These are phyloP conservation scores for Phytopythium oedochilum DNA, from an alignment of 352 stramenopile species.

Conservation along the genomic window DNA sequence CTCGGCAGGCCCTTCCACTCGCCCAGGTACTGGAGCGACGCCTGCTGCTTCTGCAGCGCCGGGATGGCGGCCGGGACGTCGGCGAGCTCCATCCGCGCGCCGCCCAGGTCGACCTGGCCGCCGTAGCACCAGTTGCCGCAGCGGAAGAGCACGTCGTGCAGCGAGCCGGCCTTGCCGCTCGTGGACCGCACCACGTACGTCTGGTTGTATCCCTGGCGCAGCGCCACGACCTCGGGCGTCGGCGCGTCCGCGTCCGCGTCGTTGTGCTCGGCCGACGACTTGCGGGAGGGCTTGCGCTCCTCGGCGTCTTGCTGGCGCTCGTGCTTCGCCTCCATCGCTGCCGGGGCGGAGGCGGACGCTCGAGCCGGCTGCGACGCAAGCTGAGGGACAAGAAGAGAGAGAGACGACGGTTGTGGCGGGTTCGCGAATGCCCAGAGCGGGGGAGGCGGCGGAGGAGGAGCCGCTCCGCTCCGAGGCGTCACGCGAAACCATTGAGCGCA, in stretches of 20 bases:
- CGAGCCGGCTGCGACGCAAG: background rate
- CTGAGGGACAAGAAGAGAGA: background rate
- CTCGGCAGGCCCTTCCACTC: slow-evolving; percentile 78
- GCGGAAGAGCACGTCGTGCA: slow-evolving; percentile 91
- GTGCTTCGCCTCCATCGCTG: slow-evolving; percentile 62
- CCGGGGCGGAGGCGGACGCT: background rate
- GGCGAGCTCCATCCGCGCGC: slow-evolving; percentile 67
- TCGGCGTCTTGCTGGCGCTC: slow-evolving; percentile 13
- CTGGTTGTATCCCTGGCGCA: slow-evolving; percentile 90
- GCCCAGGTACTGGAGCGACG: slow-evolving; percentile 89
- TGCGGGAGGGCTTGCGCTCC: slow-evolving; percentile 18
- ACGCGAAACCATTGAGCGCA: background rate
- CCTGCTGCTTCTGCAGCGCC: slow-evolving; percentile 92
- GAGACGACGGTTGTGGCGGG: background rate
- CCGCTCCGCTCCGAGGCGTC: background rate
- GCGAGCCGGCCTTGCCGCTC: slow-evolving; percentile 26
- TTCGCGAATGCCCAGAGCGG: background rate
- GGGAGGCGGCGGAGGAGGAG: background rate
- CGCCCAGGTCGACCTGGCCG: slow-evolving; percentile 86
- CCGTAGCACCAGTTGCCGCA: slow-evolving; percentile 96
- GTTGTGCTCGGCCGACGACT: slow-evolving; percentile 19
- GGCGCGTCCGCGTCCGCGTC: slow-evolving; percentile 46
- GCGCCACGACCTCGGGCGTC: slow-evolving; percentile 56
- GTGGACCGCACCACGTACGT: slow-evolving; percentile 88
- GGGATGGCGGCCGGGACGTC: slow-evolving; percentile 90